phyloP scores from a whole-genome alignment of 257 asterid species.

The Forsythia viridissima region DNA sequence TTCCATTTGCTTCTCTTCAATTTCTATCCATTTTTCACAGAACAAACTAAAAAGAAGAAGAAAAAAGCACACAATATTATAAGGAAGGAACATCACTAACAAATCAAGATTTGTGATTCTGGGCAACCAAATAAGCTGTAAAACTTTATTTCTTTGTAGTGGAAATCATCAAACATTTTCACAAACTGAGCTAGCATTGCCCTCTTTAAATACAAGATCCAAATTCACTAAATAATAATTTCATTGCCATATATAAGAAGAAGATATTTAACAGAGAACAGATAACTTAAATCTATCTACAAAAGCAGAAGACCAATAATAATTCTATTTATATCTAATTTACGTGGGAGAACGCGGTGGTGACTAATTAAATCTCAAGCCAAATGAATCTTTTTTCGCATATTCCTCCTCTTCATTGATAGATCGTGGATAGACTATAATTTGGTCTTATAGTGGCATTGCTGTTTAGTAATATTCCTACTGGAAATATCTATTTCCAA shows the following conservation, averaged over 20 bases:
- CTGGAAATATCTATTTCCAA: conserved; percentile 32
- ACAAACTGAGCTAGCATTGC: background rate
- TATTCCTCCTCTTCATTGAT: background rate
- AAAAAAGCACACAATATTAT: too few relatives aligned
- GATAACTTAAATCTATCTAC: background rate
- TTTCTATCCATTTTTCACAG: too few relatives aligned
- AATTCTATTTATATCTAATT: background rate
- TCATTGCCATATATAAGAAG: too few relatives aligned
- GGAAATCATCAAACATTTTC: background rate
- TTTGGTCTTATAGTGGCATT: conserved; percentile 60
- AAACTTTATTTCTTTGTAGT: background rate
- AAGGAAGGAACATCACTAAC: background rate
- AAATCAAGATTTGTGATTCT: background rate
- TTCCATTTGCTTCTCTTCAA: too few relatives aligned
- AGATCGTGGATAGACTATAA: conserved; percentile 21
- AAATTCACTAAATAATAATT: background rate
- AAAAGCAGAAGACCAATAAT: background rate
- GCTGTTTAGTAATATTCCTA: conserved; percentile 38
- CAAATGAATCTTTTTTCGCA: background rate
- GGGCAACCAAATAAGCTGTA: background rate
- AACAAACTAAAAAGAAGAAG: too few relatives aligned
- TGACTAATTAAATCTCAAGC: too few relatives aligned
- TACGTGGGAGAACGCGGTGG: too few relatives aligned
- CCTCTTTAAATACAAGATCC: background rate
- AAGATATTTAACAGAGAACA: background rate